Evolutionary conservation across 768 basidiomycete species (phyloP).

Genomic region (Pulveroboletus sp.): DNA sequence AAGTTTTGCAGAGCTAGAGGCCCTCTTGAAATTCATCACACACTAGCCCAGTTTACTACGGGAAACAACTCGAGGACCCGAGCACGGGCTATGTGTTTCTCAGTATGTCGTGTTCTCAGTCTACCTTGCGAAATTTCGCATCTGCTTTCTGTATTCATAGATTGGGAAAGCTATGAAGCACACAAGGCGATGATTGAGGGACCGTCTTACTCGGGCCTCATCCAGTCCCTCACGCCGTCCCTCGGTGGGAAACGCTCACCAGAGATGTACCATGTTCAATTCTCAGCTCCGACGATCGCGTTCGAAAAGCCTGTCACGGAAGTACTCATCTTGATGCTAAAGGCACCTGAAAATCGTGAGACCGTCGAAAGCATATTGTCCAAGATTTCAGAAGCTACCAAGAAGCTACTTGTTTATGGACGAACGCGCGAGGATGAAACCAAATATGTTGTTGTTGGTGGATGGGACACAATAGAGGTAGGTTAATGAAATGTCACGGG

Average conservation of each 20-base stretch:
- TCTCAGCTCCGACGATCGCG: slow-evolving; percentile 13
- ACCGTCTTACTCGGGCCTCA: slow-evolving; percentile 3
- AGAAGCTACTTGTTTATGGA: slow-evolving; percentile 18
- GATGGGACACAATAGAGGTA: slow-evolving; percentile 27
- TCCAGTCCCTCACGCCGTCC: slow-evolving; percentile 1
- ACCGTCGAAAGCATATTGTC: slow-evolving; percentile 10
- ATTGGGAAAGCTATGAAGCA: slow-evolving; percentile 26
- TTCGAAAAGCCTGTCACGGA: slow-evolving; percentile 24
- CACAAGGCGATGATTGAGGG: slow-evolving; percentile 14
- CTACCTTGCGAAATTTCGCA: background rate
- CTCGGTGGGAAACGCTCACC: background rate
- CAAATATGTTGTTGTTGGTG: slow-evolving; percentile 16
- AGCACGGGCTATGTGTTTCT: slow-evolving; percentile 6
- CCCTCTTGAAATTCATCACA: background rate
- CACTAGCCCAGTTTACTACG: slow-evolving; percentile 18
- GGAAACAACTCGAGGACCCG: slow-evolving; percentile 19
- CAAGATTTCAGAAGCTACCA: slow-evolving; percentile 9
- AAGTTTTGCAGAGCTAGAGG: too few species aligned
- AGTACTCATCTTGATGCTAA: slow-evolving; percentile 17
- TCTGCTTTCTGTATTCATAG: slow-evolving; percentile 3
- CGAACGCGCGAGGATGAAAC: slow-evolving; percentile 18
- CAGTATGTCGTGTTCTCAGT: background rate
- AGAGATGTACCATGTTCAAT: slow-evolving; percentile 22
- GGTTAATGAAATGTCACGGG: background rate
- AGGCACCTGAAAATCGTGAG: slow-evolving; percentile 22